phyloP scores from a whole-genome alignment of 1,139 yeast species.

The Kodamaea anthophila region DNA sequence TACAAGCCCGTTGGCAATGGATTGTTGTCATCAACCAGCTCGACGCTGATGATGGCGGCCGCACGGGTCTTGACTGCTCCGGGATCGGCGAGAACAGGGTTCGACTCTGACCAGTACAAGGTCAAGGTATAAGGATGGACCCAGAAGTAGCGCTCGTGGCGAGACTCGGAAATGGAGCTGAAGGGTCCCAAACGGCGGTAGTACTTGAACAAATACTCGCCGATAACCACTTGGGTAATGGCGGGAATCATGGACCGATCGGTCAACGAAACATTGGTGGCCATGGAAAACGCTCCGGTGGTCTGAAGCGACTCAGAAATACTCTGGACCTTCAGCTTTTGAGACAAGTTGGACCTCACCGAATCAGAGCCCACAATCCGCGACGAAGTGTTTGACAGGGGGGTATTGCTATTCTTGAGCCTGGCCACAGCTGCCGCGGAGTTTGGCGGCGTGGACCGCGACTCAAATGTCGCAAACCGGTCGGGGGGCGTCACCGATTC shows the following conservation, averaged over 20 bases:
- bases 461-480: constrained; percentile 2
- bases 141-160: constrained; percentile 96
- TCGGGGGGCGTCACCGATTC: constrained; percentile 8
- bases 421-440: constrained; percentile 8
- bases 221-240: constrained; percentile 86
- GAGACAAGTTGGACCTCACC: constrained; percentile 28
- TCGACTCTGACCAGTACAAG: constrained; percentile 79
- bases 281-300: constrained; percentile 45
- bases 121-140: constrained; percentile 91
- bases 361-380: constrained; percentile 16
- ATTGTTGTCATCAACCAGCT: constrained; percentile 76
- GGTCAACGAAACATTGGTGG: constrained; percentile 64
- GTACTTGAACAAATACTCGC: constrained; percentile 85
- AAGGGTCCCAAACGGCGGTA: constrained; percentile 73
- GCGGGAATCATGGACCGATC: constrained; percentile 79
- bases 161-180: constrained; percentile 65
- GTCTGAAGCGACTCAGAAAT: constrained; percentile 29
- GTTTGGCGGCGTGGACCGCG: constrained; percentile 13
- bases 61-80: constrained; percentile 64
- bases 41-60: constrained; percentile 74
- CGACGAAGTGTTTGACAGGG: constrained; percentile 10
- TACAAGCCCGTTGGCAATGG: constrained; percentile 88
- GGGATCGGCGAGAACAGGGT: constrained; percentile 73
- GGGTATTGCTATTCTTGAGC: constrained; percentile 11
- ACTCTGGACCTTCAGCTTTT: constrained; percentile 23